Conservation (phyloP, 2,329 filamentous ascomycete genomes). For the Aspergillus cejpii region DNA sequence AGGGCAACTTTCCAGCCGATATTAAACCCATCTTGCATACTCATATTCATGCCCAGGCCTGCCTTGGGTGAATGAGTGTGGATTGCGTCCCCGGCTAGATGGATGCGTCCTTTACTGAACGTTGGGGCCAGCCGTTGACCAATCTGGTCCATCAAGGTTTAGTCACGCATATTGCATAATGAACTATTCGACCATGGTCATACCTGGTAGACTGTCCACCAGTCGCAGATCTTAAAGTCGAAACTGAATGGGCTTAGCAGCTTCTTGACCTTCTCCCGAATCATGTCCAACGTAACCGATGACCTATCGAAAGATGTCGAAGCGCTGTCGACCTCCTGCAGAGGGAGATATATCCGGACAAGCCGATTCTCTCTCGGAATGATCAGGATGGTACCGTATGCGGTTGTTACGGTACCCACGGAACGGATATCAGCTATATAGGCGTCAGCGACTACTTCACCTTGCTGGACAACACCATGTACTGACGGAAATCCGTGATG, state of each 20-base stretch:
- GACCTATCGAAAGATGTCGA: slow-evolving; percentile 4
- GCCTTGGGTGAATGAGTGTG: slow-evolving; percentile 11
- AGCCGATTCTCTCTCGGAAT: slow-evolving; percentile 53
- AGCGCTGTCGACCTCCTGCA: slow-evolving; percentile 2
- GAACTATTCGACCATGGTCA: not conserved
- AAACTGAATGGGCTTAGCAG: slow-evolving; percentile 6
- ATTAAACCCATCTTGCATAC: slow-evolving; percentile 48
- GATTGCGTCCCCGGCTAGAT: slow-evolving; percentile 9
- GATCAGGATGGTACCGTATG: slow-evolving; percentile 55
- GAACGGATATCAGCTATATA: slow-evolving; percentile 48
- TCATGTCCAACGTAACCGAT: slow-evolving; percentile 5
- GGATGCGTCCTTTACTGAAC: slow-evolving; percentile 7
- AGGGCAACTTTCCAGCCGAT: slow-evolving; percentile 50
- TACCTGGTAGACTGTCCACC: slow-evolving; percentile 12
- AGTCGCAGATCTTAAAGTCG: slow-evolving; percentile 10
- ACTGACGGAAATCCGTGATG: slow-evolving; percentile 48
- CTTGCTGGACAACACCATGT: not conserved
- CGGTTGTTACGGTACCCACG: slow-evolving; percentile 46
- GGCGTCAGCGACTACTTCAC: slow-evolving; percentile 5
- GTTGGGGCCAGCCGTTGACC: slow-evolving; percentile 9
- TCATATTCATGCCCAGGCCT: slow-evolving; percentile 22
- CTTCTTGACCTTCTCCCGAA: slow-evolving; percentile 4
- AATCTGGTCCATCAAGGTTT: not conserved
- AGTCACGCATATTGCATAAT: not conserved
- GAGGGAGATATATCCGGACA: slow-evolving; percentile 8